Evolutionary conservation across 371 early-diverging fungal species (phyloP), one percentile per base, ranked within the genome.

Genomic region (Mortierella sp.): DNA sequence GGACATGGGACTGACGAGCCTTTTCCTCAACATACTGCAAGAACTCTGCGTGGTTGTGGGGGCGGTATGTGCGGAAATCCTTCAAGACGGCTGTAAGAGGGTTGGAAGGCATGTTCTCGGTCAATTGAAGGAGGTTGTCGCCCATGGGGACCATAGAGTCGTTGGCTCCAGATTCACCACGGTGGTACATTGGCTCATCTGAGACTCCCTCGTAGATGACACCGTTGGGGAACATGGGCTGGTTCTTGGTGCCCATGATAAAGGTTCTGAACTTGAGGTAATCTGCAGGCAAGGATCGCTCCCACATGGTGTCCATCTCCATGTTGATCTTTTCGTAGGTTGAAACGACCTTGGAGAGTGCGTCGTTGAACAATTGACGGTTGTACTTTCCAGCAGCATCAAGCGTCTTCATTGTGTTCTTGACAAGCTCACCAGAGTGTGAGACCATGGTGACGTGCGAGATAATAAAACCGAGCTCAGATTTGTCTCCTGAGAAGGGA

Each of bases 141-240:
- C 88, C 90, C 64, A 94, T 87, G 20, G 96, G 96, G 40, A 96
- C 90, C 84, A 96, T 95, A 5, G 91, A 91, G 69, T 95, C 96
- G 84, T 96, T 96, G 54, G 96, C 95, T 24, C 96, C 96, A 20
- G 91, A 90, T 69, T 96, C 96, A 32, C 96, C 96, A 69, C 96
- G 88, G 79, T 92, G 95, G 73, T 81, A 86, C 43, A 89, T 83
- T 11, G 92, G 90, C 35, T 86, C 62, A 39, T 90, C 90, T 26
- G 87, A 86, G 12, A 92, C 90, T 58, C 93, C 94, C 84, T 96
- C 96, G 75, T 94, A 96, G 66, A 94, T 84, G 51, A 96, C 88
- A 51, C 96, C 96, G 51, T 93, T 88, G 72, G 93, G 94, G 86
- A 95, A 95, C 94, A 95, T 94, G 59, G 95, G 92, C 88, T 95